Evolutionary conservation across 148 eudicot species (phyloP).

Genomic region (Oxyria digyna): DNA sequence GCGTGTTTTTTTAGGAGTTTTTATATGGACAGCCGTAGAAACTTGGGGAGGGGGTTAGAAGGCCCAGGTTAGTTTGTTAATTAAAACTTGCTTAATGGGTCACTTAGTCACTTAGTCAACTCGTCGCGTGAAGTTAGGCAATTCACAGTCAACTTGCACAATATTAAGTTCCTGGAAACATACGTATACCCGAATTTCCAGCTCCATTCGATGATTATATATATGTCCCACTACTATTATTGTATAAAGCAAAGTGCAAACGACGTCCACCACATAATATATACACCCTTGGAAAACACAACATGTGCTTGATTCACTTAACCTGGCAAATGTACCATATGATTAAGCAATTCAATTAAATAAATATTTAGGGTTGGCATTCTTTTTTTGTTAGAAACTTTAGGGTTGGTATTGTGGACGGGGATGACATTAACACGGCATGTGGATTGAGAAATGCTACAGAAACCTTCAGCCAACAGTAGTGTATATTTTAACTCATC

Average conservation of each 20-base stretch:
- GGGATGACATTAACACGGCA: neutral
- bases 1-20: no score
- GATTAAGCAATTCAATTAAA: neutral
- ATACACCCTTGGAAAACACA: neutral
- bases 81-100: no score
- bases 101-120: no score
- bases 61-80: no score
- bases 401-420: neutral
- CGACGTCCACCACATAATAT: neutral
- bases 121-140: neutral
- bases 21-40: no score
- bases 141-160: neutral
- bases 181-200: no score
- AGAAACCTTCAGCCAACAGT: no score
- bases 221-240: neutral
- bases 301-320: slow-evolving; percentile 5
- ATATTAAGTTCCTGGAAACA: no score
- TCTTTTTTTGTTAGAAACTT: neutral
- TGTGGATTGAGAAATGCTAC: neutral
- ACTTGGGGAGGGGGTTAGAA: no score
- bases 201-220: no score
- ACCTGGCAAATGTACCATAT: neutral
- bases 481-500: no score
- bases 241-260: neutral
- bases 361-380: neutral